Evolutionary conservation across 2,329 filamentous ascomycete species (phyloP), one percentile per base, ranked within the genome.

Genomic region (Colletotrichum orbiculare): DNA sequence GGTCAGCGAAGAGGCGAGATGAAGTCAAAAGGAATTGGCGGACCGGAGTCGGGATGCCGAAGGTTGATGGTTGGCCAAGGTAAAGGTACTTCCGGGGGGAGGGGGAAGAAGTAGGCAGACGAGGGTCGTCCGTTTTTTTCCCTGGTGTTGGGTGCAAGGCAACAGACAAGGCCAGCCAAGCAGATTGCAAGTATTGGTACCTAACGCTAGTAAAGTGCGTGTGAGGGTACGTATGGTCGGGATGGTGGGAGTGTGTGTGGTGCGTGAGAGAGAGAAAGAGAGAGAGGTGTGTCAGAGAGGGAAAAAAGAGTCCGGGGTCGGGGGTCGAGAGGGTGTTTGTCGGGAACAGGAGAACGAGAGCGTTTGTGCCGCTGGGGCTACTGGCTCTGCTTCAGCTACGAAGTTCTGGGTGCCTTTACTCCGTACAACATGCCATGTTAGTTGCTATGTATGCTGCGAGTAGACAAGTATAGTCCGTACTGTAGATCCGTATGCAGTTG

Each of bases 41-140:
- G 38, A 17, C 10, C 45, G 57, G 39, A 42, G 57, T 41, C 61
- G 15, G 47, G 50, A 49, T 17, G 39, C 39, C 46, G 25, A 35
- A 49, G 38, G 50, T 64, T 50, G 62, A 56, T 46, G 50, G 43
- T 49, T 39, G 55, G 55, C 42, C 49, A 17, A 42, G 57, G 52
- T 34, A 47, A 60, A 63, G 62, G 62, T 65, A 65, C 62, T 55
- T 65, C 52, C 56, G 34, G 57, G 60, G 54, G 43, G 33, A 33
- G 10, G 42, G 42, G 57, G 55, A 45, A 54, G 46, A 33, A 42
- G 45, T 15, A n/a, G 61, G 56, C 61, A 55, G 61, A 61, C 61
- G 57, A 61, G 62, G 52, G 62, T 62, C 50, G 50, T 50, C 50
- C 35, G 61, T 61, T 50, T 33, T 64, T 61, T 64, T 61, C 42